These are phyloP conservation scores for Microdochium trichocladiopsis DNA, from an alignment of 2,329 filamentous ascomycete genomes.

Conservation along the genomic window DNA sequence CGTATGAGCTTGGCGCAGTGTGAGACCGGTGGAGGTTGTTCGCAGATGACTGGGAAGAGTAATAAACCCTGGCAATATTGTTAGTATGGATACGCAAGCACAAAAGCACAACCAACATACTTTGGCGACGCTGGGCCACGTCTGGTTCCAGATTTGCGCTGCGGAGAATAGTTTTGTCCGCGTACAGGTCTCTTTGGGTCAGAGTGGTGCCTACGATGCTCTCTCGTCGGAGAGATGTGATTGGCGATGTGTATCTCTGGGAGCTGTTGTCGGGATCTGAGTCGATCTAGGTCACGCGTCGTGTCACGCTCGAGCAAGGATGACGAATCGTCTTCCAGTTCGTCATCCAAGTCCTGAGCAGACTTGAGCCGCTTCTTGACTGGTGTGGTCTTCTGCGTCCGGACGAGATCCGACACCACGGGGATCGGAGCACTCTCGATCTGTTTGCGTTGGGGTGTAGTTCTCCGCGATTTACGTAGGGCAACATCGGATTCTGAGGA, in stretches of 20 bases:
- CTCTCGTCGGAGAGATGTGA: not conserved
- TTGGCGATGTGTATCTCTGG: not conserved
- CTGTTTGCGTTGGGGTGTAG: not conserved
- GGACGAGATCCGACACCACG: not conserved
- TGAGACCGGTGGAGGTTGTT: not conserved
- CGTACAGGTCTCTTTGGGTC: not conserved
- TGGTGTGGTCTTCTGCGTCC: not conserved
- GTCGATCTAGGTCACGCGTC: not conserved
- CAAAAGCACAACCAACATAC: not conserved
- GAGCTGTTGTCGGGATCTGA: not conserved
- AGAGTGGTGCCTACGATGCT: not conserved
- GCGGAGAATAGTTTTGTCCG: not conserved
- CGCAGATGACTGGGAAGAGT: not conserved
- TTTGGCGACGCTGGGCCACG: not conserved
- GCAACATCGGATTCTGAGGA: not conserved
- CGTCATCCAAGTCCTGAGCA: not conserved
- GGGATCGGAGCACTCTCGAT: not conserved
- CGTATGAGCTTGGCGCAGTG: not conserved
- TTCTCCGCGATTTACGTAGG: not conserved
- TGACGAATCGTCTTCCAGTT: not conserved
- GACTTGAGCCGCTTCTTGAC: not conserved
- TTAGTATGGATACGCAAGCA: not conserved
- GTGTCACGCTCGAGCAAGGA: not conserved
- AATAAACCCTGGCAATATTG: not conserved
- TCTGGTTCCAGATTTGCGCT: not conserved